These are phyloP conservation scores for Solanum commersonii DNA, from an alignment of 257 asterid genomes.

Conservation along the genomic window DNA sequence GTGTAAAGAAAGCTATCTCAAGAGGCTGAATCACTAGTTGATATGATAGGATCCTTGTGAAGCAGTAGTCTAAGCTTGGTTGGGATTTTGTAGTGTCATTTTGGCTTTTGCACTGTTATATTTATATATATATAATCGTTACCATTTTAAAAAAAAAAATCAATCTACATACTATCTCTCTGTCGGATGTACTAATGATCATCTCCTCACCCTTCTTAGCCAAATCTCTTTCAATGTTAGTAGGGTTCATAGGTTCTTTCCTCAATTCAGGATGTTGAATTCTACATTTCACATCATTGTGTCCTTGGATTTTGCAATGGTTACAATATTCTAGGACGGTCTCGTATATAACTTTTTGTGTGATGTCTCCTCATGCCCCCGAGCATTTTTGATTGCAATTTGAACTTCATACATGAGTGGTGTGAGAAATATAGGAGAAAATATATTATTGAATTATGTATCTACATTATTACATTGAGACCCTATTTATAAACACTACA, in stretches of 20 bases:
- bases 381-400: neutral
- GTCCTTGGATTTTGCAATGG: neutral
- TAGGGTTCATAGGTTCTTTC: neutral
- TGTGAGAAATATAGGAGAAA: no score
- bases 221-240: neutral
- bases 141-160: no score
- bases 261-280: neutral
- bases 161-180: neutral
- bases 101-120: no score
- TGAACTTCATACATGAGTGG: neutral
- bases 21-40: no score
- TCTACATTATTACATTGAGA: no score
- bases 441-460: no score
- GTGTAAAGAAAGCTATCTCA: no score
- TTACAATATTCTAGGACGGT: neutral
- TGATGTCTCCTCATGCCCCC: neutral
- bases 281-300: neutral
- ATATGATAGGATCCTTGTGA: no score
- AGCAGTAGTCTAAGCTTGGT: no score
- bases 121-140: no score
- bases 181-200: neutral
- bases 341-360: neutral
- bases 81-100: no score
- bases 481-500: no score
- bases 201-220: neutral